phyloP scores from a whole-genome alignment of 2,329 filamentous ascomycete species.

The Sclerotinia subarctica region DNA sequence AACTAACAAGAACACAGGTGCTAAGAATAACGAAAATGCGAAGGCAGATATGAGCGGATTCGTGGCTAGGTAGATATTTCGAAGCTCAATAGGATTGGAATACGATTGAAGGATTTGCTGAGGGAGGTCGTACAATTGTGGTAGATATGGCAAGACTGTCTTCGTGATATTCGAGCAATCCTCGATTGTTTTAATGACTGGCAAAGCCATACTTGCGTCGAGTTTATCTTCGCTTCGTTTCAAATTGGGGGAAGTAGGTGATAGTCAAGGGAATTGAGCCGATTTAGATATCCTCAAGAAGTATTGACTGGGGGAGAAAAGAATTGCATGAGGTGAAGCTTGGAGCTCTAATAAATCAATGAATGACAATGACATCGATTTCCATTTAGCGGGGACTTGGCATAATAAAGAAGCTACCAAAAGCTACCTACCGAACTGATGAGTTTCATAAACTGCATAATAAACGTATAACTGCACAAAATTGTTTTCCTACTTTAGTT shows the following conservation, averaged over 20 bases:
- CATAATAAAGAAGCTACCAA: background rate
- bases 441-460: no score
- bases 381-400: background rate
- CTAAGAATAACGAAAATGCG: slow-evolving; percentile 68
- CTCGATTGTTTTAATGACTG: slow-evolving; percentile 63
- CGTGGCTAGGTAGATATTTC: slow-evolving; percentile 73
- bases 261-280: background rate
- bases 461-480: no score
- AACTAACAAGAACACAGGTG: slow-evolving; percentile 66
- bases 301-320: background rate
- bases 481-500: no score
- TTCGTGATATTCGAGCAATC: slow-evolving; percentile 75
- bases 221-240: background rate
- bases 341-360: background rate
- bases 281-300: background rate
- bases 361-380: background rate
- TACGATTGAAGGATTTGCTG: slow-evolving; percentile 58
- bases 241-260: background rate
- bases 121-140: slow-evolving; percentile 68
- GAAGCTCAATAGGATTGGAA: slow-evolving; percentile 58
- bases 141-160: slow-evolving; percentile 71
- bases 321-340: background rate
- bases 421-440: no score
- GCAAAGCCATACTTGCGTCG: slow-evolving; percentile 56
- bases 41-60: slow-evolving; percentile 81